These are phyloP conservation scores for Nematodospora anomalae DNA, from an alignment of 1,139 yeast genomes.

Conservation along the genomic window DNA sequence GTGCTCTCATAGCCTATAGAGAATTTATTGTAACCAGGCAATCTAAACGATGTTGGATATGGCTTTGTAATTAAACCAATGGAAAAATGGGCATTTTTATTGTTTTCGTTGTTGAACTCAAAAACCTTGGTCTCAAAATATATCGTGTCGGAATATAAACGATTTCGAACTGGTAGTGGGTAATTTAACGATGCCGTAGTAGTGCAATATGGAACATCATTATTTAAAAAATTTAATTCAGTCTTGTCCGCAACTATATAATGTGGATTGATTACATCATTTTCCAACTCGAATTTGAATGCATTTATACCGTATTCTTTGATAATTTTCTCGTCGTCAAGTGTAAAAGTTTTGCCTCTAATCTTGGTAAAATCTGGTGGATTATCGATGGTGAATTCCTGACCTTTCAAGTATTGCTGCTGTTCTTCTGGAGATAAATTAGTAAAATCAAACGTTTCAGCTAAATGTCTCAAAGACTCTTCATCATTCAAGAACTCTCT, in stretches of 20 bases:
- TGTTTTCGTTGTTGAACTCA: conserved; percentile 37
- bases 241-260: conserved; percentile 61
- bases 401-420: conserved; percentile 33
- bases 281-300: conserved; percentile 43
- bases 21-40: conserved; percentile 82
- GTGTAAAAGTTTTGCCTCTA: conserved; percentile 33
- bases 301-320: conserved; percentile 45
- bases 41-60: conserved; percentile 74
- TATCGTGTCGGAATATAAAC: conserved; percentile 57
- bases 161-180: conserved; percentile 60
- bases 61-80: conserved; percentile 88
- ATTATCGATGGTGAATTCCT: conserved; percentile 31
- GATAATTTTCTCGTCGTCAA: conserved; percentile 32
- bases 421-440: conserved; percentile 47
- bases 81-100: conserved; percentile 55
- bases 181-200: conserved; percentile 55
- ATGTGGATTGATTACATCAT: conserved; percentile 29
- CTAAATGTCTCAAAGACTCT: conserved; percentile 35
- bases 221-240: conserved; percentile 54
- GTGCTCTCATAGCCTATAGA: conserved; percentile 87
- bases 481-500: conserved; percentile 46
- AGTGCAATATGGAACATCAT: conserved; percentile 43
- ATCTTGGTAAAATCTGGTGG: conserved; percentile 35
- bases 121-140: conserved; percentile 72
- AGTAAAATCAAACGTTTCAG: conserved; percentile 40